Percentiles rank a stretch among this genome's conserved stretches.
Conservation (phyloP, 176 grass and related monocot species). For the Puccinellia tenuiflora region DNA sequence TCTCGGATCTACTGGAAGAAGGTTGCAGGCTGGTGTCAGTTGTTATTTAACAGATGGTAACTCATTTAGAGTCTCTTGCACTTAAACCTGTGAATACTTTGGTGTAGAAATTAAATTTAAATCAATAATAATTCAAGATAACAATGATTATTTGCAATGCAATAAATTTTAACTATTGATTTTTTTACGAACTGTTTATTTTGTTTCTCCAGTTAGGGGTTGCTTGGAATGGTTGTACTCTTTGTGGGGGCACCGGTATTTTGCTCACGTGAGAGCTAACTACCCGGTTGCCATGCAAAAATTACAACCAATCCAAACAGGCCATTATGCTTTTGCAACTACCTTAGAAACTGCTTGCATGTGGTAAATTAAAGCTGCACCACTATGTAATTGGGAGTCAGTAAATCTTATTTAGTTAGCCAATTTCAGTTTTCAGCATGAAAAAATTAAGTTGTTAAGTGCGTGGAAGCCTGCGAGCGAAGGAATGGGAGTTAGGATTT, state of each 20-base stretch:
- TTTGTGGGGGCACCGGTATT: neutral
- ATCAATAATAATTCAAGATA: neutral
- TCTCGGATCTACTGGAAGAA: constrained; percentile 84
- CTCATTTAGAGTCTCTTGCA: neutral
- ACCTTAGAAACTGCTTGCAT: neutral
- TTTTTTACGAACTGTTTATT: neutral
- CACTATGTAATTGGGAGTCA: neutral
- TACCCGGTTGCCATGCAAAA: too few relatives aligned
- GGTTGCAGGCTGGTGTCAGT: constrained; percentile 78
- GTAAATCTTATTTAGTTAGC: neutral
- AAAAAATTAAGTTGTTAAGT: constrained; percentile 65
- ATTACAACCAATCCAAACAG: neutral
- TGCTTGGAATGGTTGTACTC: neutral
- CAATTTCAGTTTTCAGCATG: constrained; percentile 42
- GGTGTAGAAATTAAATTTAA: neutral
- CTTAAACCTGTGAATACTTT: neutral
- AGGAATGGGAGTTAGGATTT: too few relatives aligned
- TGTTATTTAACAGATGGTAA: constrained; percentile 76
- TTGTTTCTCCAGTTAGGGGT: neutral
- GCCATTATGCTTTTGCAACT: neutral
- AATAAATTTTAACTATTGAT: neutral
- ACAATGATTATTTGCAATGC: neutral
- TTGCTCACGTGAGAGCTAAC: too few relatives aligned
- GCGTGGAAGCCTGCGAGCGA: too few relatives aligned
- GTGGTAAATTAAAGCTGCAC: neutral